Evolutionary conservation across 2,329 filamentous ascomycete species (phyloP), one percentile per base, ranked within the genome.

Genomic region (Elsinoe ampelina): DNA sequence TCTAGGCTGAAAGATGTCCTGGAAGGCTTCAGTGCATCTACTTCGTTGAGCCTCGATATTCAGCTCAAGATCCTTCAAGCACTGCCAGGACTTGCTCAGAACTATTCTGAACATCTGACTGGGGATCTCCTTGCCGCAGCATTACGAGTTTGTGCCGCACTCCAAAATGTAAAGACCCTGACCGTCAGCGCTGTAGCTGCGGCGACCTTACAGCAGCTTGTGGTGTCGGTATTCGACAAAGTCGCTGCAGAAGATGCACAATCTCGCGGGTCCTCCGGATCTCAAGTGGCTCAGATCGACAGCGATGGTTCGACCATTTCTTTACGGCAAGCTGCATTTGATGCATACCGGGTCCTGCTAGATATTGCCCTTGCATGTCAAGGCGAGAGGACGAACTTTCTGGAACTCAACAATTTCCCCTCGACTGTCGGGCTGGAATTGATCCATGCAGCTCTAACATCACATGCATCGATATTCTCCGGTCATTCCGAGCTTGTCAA

Each of bases 1-100:
- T 82, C 86, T 55, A 85, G 89, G 63, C 75, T 98, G 56, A 86
- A 85, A 67, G 90, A 95, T 69, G 86, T 95, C 12, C 78, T 98
- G 2, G 87, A 95, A 66, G 90, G 91, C 6, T 79, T 98, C 63
- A 86, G 86, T 68, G 88, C 95, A 68, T 91, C 88, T 50, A 86
- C 88, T 43, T 75, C 75, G 61, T 63, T 90, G 77, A 70, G 77
- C 54, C 75, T 95, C 58, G 93, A 98, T 72, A 87, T 96, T 2
- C 93, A 98, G 68, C 81, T 98, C 63, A 97, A 97, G 71, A 93
- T 97, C 54, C 75, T 98, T 12, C 93, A 98, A 70, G 89, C 90
- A 1, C 73, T 98, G 13, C 93, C 93, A 3, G 89, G 90, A 1
- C 72, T 98, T 35, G 73, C 97, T 20, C 91, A 96, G 63, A 95